Conservation (phyloP, 2,329 filamentous ascomycete genomes). For the Tolypocladium endophyticum region DNA sequence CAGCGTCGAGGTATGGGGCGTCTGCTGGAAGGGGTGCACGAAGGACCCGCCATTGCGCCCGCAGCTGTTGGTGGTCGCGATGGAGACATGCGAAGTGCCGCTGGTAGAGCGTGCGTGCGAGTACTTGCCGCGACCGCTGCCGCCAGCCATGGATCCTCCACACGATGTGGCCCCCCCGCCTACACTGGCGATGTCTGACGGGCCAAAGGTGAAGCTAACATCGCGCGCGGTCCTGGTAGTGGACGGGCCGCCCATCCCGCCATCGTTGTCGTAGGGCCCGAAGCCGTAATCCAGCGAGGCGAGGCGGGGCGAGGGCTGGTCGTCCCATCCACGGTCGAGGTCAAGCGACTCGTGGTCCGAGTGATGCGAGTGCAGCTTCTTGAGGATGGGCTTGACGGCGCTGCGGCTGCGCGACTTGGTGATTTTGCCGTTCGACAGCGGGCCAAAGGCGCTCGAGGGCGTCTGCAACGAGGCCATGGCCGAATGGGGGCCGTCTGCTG, state of each 20-base stretch:
- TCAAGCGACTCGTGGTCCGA: slow-evolving; percentile 55
- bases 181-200: slow-evolving; percentile 19
- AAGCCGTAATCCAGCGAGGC: slow-evolving; percentile 9
- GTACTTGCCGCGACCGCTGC: slow-evolving; percentile 23
- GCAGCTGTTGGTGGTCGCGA: slow-evolving; percentile 42
- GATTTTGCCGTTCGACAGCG: slow-evolving; percentile 14
- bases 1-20: slow-evolving; percentile 48
- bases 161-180: background rate
- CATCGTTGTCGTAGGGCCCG: slow-evolving; percentile 16
- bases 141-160: background rate
- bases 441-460: slow-evolving; percentile 6
- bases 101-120: slow-evolving; percentile 49
- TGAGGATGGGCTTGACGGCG: slow-evolving; percentile 51
- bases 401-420: slow-evolving; percentile 36
- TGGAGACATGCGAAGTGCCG: slow-evolving; percentile 45
- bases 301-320: slow-evolving; percentile 26
- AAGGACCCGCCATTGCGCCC: slow-evolving; percentile 35
- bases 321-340: slow-evolving; percentile 48
- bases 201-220: slow-evolving; percentile 34
- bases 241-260: slow-evolving; percentile 5
- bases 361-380: slow-evolving; percentile 37
- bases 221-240: slow-evolving; percentile 20
- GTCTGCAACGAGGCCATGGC: slow-evolving; percentile 20
- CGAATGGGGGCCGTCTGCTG: background rate
- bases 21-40: slow-evolving; percentile 56